These are phyloP conservation scores for Dryas alaskensis DNA, from an alignment of 306 rosid genomes.

Conservation along the genomic window DNA sequence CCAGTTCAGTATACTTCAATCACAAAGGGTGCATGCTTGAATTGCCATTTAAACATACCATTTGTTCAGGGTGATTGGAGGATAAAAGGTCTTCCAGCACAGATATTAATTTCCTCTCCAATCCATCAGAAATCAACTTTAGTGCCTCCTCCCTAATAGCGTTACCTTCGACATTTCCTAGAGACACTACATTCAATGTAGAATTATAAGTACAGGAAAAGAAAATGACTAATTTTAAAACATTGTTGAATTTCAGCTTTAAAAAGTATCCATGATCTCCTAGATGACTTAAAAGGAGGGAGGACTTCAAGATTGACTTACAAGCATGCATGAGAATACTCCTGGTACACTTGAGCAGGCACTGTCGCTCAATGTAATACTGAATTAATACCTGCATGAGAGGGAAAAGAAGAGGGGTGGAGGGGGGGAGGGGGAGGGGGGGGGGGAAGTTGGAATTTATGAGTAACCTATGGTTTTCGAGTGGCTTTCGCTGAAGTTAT, in stretches of 20 bases:
- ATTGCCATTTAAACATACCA: slow-evolving; percentile 48
- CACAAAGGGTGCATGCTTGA: background rate
- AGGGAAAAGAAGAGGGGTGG: slow-evolving; percentile 16
- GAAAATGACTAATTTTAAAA: background rate
- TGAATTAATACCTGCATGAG: slow-evolving; percentile 58
- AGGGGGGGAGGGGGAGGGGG: too few relatives aligned
- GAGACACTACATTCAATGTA: slow-evolving; percentile 58
- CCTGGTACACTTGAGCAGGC: slow-evolving; percentile 88
- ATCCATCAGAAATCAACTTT: slow-evolving; percentile 67
- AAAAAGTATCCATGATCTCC: background rate
- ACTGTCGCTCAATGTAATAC: slow-evolving; percentile 86
- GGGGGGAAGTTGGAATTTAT: too few relatives aligned
- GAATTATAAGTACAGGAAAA: slow-evolving; percentile 25
- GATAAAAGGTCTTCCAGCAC: slow-evolving; percentile 59
- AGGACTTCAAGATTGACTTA: slow-evolving; percentile 41
- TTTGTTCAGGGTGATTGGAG: slow-evolving; percentile 61
- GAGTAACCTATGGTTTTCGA: too few relatives aligned
- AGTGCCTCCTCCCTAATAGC: slow-evolving; percentile 57
- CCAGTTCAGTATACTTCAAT: slow-evolving; percentile 6
- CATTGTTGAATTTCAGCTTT: slow-evolving; percentile 15
- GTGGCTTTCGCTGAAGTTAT: too few relatives aligned
- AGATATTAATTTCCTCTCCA: slow-evolving; percentile 64
- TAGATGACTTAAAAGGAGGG: background rate
- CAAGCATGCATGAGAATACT: slow-evolving; percentile 75
- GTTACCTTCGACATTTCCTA: slow-evolving; percentile 49